A percentile compares a stretch with the other conserved stretches of the same genome.
Evolutionary conservation across 768 basidiomycete species (phyloP).

Genomic region (Tricholoma matsutake): DNA sequence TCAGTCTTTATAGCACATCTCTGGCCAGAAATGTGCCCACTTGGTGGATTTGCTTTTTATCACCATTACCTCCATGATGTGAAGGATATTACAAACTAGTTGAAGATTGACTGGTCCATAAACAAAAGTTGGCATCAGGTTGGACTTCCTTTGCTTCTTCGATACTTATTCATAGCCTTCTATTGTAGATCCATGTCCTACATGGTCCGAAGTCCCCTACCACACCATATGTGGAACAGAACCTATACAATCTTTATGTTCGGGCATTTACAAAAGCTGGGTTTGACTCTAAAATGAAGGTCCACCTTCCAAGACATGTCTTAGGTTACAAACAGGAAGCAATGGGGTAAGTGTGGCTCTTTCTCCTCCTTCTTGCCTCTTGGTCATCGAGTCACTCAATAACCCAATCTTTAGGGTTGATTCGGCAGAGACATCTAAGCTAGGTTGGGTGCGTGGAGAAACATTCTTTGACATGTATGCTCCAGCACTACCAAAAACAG

Average conservation of each 20-base stretch:
- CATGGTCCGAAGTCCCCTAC: conserved; percentile 15
- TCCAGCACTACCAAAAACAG: conserved; percentile 22
- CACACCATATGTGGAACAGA: conserved; percentile 19
- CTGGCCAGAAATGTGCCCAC: conserved; percentile 21
- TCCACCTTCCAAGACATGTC: conserved; percentile 22
- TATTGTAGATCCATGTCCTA: conserved; percentile 16
- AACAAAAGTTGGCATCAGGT: conserved; percentile 28
- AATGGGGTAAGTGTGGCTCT: conserved; percentile 18
- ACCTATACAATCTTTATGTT: conserved; percentile 22
- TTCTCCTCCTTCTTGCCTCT: background rate
- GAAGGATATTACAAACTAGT: conserved; percentile 8
- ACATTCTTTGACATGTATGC: conserved; percentile 21
- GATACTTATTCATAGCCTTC: background rate
- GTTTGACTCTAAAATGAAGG: conserved; percentile 19
- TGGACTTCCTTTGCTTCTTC: background rate
- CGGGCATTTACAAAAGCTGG: conserved; percentile 14
- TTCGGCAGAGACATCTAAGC: conserved; percentile 16
- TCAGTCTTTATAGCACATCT: conserved; percentile 25
- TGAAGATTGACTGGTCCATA: conserved; percentile 24
- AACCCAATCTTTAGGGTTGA: conserved; percentile 21
- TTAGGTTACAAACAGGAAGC: conserved; percentile 23
- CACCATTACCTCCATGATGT: conserved; percentile 26
- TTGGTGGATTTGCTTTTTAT: conserved; percentile 27
- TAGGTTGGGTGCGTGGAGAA: conserved; percentile 23
- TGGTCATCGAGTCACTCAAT: background rate